Evolutionary conservation across 495 filamentous ascomycete species (phyloP).

Genomic region (Schizothecium vesticola): DNA sequence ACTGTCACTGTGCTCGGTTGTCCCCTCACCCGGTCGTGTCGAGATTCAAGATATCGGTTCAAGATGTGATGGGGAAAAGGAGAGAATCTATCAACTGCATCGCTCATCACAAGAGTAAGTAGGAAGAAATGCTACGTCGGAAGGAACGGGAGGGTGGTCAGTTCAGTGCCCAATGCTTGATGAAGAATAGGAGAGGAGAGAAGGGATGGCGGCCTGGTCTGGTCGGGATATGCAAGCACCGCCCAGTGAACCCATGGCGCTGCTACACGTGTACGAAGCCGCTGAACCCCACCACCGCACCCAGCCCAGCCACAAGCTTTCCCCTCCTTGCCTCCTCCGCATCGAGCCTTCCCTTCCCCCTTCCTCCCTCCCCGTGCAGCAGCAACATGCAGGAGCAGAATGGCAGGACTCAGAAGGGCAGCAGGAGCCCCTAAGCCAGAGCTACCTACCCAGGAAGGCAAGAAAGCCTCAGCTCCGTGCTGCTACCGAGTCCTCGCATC

Average conservation of each 20-base stretch:
- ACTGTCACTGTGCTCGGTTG: not conserved
- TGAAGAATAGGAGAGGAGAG: not conserved
- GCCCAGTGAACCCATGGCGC: not conserved
- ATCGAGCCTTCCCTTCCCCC: not conserved
- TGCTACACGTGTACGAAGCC: not conserved
- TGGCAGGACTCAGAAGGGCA: not conserved
- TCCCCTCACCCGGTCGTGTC: not conserved
- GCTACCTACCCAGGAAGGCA: not conserved
- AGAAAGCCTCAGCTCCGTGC: too few relatives aligned
- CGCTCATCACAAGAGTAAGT: not conserved
- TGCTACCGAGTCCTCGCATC: not conserved
- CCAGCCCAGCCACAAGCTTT: not conserved
- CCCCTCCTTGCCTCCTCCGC: conserved; percentile 4
- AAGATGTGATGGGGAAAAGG: not conserved
- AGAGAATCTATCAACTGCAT: not conserved
- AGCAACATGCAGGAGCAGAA: conserved; percentile 7
- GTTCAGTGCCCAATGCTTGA: not conserved
- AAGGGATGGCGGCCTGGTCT: not conserved
- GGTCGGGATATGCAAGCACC: not conserved
- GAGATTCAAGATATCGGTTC: not conserved
- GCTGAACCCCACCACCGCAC: conserved; percentile 4
- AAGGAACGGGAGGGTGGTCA: not conserved
- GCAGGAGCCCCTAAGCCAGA: not conserved
- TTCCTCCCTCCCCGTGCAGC: not conserved
- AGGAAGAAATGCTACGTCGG: not conserved